Evolutionary conservation across 768 basidiomycete species (phyloP).

Genomic region (Austroboletus eburneus): DNA sequence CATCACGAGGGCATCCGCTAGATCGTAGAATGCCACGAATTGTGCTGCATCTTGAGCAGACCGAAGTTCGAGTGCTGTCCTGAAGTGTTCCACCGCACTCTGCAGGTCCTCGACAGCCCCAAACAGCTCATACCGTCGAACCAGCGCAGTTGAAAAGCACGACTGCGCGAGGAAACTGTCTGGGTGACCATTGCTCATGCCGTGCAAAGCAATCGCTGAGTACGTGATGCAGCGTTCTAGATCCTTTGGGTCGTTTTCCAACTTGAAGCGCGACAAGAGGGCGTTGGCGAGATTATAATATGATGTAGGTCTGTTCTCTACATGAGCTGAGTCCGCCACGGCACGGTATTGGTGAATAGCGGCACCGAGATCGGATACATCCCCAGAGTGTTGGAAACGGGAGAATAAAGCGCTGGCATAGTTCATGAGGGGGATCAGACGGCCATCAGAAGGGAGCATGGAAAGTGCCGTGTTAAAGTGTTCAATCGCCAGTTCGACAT

Average conservation of each 20-base stretch:
- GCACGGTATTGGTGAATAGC: slow-evolving; percentile 24
- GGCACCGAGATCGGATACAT: slow-evolving; percentile 17
- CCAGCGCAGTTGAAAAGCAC: slow-evolving; percentile 21
- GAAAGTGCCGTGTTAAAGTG: slow-evolving; percentile 21
- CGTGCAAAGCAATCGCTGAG: slow-evolving; percentile 15
- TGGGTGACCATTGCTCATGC: slow-evolving; percentile 12
- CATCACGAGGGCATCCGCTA: slow-evolving; percentile 24
- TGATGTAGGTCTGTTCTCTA: slow-evolving; percentile 17
- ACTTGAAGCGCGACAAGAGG: slow-evolving; percentile 27
- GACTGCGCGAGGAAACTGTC: slow-evolving; percentile 16
- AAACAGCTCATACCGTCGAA: slow-evolving; percentile 19
- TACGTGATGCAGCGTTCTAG: slow-evolving; percentile 22
- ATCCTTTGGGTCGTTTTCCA: slow-evolving; percentile 16
- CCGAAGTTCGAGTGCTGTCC: slow-evolving; percentile 17
- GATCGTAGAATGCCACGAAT: slow-evolving; percentile 18
- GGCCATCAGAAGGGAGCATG: slow-evolving; percentile 15
- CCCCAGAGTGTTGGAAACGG: slow-evolving; percentile 21
- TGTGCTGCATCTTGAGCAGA: slow-evolving; percentile 12
- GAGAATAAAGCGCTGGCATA: slow-evolving; percentile 28
- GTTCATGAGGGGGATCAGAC: slow-evolving; percentile 24
- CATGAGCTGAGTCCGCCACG: slow-evolving; percentile 15
- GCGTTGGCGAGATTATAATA: slow-evolving; percentile 31
- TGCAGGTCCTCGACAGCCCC: slow-evolving; percentile 24
- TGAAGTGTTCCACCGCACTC: slow-evolving; percentile 23
- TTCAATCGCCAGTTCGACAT: slow-evolving; percentile 29